These are phyloP conservation scores for Aspergillus versicolor DNA, from an alignment of 2,329 filamentous ascomycete species.

Conservation along the genomic window DNA sequence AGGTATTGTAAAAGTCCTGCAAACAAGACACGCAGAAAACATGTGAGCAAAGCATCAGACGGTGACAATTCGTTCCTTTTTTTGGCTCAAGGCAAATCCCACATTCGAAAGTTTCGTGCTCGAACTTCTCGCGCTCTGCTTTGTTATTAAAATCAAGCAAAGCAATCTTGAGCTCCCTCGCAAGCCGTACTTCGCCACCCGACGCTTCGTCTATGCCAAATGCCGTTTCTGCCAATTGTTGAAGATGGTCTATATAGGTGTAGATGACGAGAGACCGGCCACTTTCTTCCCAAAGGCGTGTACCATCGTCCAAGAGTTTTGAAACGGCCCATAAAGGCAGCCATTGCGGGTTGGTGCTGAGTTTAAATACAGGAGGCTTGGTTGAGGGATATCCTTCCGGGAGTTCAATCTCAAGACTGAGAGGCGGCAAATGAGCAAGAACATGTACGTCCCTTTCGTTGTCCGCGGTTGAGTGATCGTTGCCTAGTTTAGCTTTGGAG, in stretches of 20 bases:
- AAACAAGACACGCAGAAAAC: conserved; percentile 90
- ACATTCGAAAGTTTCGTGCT: conserved; percentile 82
- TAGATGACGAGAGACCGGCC: conserved; percentile 58
- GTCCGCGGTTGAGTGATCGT: conserved; percentile 18
- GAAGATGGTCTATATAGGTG: conserved; percentile 60
- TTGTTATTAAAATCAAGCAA: conserved; percentile 77
- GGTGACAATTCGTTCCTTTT: conserved; percentile 78
- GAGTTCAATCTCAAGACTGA: conserved; percentile 54
- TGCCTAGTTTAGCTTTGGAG: conserved; percentile 24
- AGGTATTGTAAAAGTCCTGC: conserved; percentile 83
- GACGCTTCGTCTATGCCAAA: conserved; percentile 50
- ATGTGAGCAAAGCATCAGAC: conserved; percentile 78
- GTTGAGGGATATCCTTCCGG: conserved; percentile 57
- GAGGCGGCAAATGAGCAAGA: conserved; percentile 57
- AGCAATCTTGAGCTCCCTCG: conserved; percentile 60
- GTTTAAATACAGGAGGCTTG: conserved; percentile 49
- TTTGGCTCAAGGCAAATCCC: conserved; percentile 89
- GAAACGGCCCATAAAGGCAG: conserved; percentile 47
- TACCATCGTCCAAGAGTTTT: conserved; percentile 48
- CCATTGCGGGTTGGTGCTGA: conserved; percentile 55
- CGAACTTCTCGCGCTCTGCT: conserved; percentile 72
- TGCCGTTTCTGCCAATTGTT: conserved; percentile 56
- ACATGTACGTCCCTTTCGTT: conserved; percentile 41
- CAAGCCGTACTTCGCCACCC: conserved; percentile 47
- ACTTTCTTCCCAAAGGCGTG: conserved; percentile 59